A percentile compares a stretch with the other conserved stretches of the same genome.
These are phyloP conservation scores for Diplocarpon mali DNA, from an alignment of 2,329 filamentous ascomycete species.

Conservation along the genomic window DNA sequence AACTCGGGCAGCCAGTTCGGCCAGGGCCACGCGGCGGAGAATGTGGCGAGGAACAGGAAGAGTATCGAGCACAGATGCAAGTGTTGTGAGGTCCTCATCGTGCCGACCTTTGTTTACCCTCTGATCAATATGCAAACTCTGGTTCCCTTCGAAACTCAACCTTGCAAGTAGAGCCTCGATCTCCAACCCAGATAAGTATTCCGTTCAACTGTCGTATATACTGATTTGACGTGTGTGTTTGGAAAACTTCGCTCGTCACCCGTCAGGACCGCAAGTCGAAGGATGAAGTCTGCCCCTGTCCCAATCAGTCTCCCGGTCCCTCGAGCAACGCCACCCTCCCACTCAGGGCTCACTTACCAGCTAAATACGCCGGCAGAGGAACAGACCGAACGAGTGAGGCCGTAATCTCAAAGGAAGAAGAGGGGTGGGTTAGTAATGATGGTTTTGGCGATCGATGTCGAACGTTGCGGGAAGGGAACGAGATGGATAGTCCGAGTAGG, in stretches of 20 bases:
- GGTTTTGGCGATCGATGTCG: not conserved
- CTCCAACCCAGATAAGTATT: too few species aligned
- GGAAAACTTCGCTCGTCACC: not conserved
- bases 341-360: not conserved
- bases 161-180: too few species aligned
- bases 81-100: constrained; percentile 39
- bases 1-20: constrained; percentile 43
- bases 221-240: not conserved
- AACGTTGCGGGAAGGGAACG: not conserved
- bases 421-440: not conserved
- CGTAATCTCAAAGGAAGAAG: not conserved
- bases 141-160: not conserved
- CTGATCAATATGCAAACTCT: not conserved
- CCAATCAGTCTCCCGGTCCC: constrained; percentile 9
- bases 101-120: constrained; percentile 24
- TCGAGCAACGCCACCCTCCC: constrained; percentile 8
- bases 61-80: constrained; percentile 38
- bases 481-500: not conserved
- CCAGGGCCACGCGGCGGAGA: constrained; percentile 39
- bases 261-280: not conserved
- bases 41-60: constrained; percentile 38
- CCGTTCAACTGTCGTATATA: not conserved
- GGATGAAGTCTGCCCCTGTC: constrained; percentile 9
- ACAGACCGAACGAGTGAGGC: constrained; percentile 23
- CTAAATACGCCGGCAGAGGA: too few species aligned